Conservation (phyloP, 352 stramenopile genomes). For the Phytophthora nicotianae region DNA sequence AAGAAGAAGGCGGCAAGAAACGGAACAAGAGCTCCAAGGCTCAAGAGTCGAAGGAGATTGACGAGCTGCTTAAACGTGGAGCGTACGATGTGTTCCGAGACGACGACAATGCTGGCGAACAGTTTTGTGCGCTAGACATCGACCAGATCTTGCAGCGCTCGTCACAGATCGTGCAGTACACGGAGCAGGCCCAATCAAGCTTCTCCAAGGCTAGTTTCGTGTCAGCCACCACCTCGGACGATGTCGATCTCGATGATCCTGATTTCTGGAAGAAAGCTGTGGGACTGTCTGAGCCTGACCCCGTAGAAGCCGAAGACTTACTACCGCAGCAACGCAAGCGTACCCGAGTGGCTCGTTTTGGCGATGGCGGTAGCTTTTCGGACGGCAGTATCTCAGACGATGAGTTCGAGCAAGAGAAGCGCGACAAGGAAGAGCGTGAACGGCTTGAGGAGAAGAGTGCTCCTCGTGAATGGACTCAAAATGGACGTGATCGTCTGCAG, state of each 20-base stretch:
- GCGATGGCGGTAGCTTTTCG: conserved; percentile 61
- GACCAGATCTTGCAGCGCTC: conserved; percentile 96
- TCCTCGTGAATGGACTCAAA: conserved; percentile 86
- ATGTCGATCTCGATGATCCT: conserved; percentile 98
- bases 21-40: conserved; percentile 82
- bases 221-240: conserved; percentile 85
- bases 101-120: conserved; percentile 90
- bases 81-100: conserved; percentile 93
- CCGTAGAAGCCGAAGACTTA: conserved; percentile 55
- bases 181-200: conserved; percentile 80
- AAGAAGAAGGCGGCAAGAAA: conserved; percentile 75
- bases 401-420: conserved; percentile 48
- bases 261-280: conserved; percentile 99
- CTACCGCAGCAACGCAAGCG: conserved; percentile 85
- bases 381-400: conserved; percentile 78
- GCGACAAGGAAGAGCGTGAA: conserved; percentile 57
- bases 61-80: conserved; percentile 91
- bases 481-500: conserved; percentile 83
- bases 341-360: conserved; percentile 86
- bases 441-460: conserved; percentile 67
- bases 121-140: conserved; percentile 98
- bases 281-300: conserved; percentile 78
- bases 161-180: conserved; percentile 87
- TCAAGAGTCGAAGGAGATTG: conserved; percentile 90
- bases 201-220: conserved; percentile 95